Conservation (phyloP, 2,329 filamentous ascomycete species). For the Calonectria crousiana region DNA sequence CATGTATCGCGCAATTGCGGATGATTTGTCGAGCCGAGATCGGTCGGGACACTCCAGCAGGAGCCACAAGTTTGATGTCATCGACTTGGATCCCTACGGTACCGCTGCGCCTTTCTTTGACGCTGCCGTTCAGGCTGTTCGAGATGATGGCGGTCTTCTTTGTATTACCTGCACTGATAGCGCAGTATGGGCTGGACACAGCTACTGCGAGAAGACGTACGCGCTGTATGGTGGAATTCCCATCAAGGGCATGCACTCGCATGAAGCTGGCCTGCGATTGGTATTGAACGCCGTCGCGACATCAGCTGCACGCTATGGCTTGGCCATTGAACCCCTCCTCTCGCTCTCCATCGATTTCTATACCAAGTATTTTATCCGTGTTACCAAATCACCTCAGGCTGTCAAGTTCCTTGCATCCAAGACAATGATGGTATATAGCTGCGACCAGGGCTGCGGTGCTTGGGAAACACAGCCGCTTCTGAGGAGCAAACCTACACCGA, state of each 20-base stretch:
- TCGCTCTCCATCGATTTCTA: slow-evolving; percentile 98
- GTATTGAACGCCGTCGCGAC: slow-evolving; percentile 86
- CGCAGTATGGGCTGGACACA: slow-evolving; percentile 92
- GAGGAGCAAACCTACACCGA: slow-evolving; percentile 73
- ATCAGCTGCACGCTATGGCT: slow-evolving; percentile 85
- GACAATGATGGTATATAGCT: slow-evolving; percentile 93
- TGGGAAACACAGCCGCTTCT: slow-evolving; percentile 88
- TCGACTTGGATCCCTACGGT: slow-evolving; percentile 96
- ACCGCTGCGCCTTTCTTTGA: slow-evolving; percentile 94
- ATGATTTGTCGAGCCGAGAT: slow-evolving; percentile 60
- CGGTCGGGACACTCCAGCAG: slow-evolving; percentile 53
- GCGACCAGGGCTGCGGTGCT: slow-evolving; percentile 90
- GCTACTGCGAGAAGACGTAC: slow-evolving; percentile 94
- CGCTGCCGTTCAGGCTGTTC: slow-evolving; percentile 86
- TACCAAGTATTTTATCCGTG: slow-evolving; percentile 85
- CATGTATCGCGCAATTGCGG: slow-evolving; percentile 83
- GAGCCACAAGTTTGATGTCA: slow-evolving; percentile 82
- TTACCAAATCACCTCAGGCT: slow-evolving; percentile 82
- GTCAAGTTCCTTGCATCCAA: slow-evolving; percentile 93
- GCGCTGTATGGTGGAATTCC: slow-evolving; percentile 94
- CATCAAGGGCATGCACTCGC: slow-evolving; percentile 85
- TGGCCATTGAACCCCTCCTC: slow-evolving; percentile 89
- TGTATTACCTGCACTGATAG: slow-evolving; percentile 98
- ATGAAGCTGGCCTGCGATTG: slow-evolving; percentile 89
- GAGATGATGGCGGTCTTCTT: slow-evolving; percentile 86